These are phyloP conservation scores for Leucoagaricus sp. DNA, from an alignment of 1,284 basidiomycete species.

Conservation along the genomic window DNA sequence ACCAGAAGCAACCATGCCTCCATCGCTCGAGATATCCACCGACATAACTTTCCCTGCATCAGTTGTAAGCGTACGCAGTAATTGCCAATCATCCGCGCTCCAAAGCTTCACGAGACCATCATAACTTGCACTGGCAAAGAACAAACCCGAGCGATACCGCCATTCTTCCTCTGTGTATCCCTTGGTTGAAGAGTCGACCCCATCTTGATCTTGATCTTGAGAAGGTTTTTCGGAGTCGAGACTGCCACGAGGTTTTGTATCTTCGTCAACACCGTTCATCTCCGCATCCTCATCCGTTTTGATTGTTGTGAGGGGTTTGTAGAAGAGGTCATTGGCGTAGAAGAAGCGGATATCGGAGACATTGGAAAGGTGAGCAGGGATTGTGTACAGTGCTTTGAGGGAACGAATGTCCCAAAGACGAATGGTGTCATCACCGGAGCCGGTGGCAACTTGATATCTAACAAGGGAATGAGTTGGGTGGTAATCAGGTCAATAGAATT, in stretches of 20 bases:
- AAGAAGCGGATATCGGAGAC: constrained; percentile 97
- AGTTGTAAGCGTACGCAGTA: constrained; percentile 85
- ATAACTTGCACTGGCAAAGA: constrained; percentile 93
- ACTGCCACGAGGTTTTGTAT: constrained; percentile 35
- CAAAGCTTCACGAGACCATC: constrained; percentile 96
- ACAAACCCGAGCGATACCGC: constrained; percentile 83
- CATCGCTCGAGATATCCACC: constrained; percentile 86
- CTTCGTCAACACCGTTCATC: constrained; percentile 37
- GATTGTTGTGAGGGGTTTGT: constrained; percentile 37
- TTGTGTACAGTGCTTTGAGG: constrained; percentile 91
- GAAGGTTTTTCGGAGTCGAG: constrained; percentile 27
- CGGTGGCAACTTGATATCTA: constrained; percentile 96
- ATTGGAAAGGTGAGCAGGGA: constrained; percentile 94
- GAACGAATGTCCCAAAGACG: constrained; percentile 98
- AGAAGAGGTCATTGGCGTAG: constrained; percentile 54
- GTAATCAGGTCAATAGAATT: constrained; percentile 26
- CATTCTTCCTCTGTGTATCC: constrained; percentile 54
- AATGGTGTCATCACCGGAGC: constrained; percentile 96
- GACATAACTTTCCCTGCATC: constrained; percentile 99
- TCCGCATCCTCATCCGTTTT: constrained; percentile 24
- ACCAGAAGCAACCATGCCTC: constrained; percentile 83
- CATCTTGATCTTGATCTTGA: not conserved
- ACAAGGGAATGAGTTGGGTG: constrained; percentile 17
- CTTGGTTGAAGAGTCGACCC: constrained; percentile 26
- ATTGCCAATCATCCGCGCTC: constrained; percentile 98